Conservation (phyloP, 768 basidiomycete genomes). For the Kwoniella sp. region DNA sequence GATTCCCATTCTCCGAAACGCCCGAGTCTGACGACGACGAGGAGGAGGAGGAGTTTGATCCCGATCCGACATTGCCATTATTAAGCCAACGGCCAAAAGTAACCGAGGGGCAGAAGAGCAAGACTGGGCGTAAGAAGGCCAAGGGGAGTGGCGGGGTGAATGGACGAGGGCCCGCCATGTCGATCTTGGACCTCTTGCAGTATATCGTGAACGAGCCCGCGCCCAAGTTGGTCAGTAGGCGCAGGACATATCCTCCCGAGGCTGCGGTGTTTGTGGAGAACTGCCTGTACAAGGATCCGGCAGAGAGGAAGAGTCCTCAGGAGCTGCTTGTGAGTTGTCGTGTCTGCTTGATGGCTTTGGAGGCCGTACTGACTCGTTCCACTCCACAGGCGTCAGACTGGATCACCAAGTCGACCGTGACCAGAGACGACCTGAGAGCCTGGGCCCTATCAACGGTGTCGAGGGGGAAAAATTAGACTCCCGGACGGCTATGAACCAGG, state of each 20-base stretch:
- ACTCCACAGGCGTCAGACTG: constrained; percentile 26
- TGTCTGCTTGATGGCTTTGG: not conserved
- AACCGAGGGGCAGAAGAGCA: constrained; percentile 57
- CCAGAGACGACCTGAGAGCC: constrained; percentile 26
- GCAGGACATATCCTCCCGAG: constrained; percentile 66
- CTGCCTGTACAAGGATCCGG: constrained; percentile 87
- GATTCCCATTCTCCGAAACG: constrained; percentile 72
- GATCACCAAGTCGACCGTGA: constrained; percentile 32
- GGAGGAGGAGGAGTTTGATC: constrained; percentile 16
- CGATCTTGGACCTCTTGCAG: constrained; percentile 90
- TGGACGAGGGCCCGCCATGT: constrained; percentile 96
- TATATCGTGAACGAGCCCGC: constrained; percentile 99
- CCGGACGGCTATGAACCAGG: too few relatives aligned
- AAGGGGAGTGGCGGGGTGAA: constrained; percentile 89
- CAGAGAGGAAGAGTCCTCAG: constrained; percentile 75
- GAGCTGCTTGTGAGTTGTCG: constrained; percentile 58
- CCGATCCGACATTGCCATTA: constrained; percentile 39
- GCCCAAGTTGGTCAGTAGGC: constrained; percentile 63
- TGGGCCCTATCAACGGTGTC: constrained; percentile 17
- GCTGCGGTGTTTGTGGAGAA: constrained; percentile 83
- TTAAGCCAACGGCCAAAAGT: constrained; percentile 46
- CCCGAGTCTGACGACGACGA: constrained; percentile 16
- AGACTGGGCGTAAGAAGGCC: constrained; percentile 61
- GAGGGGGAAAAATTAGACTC: not conserved
- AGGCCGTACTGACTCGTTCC: not conserved